phyloP scores from a whole-genome alignment of 352 stramenopile species.

The Globisporangium heterothallicum region DNA sequence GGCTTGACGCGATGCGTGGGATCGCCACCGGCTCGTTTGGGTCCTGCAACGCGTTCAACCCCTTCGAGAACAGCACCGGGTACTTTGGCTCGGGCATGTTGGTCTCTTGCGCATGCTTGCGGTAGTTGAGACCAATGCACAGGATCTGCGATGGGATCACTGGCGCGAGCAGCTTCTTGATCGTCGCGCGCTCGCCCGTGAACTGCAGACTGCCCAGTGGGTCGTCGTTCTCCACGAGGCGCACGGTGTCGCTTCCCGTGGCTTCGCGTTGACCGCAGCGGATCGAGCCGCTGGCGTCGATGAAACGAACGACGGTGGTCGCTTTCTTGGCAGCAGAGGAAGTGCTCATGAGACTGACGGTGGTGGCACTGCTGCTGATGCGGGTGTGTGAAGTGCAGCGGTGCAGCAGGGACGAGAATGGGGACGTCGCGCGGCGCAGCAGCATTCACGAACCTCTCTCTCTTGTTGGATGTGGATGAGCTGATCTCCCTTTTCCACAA shows the following conservation, averaged over 20 bases:
- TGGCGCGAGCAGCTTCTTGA: constrained; percentile 72
- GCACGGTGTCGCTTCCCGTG: constrained; percentile 28
- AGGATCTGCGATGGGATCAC: constrained; percentile 81
- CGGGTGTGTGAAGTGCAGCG: neutral
- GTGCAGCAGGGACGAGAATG: neutral
- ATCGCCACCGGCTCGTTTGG: constrained; percentile 77
- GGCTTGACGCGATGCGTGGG: constrained; percentile 56
- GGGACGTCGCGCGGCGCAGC: no score
- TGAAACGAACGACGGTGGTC: constrained; percentile 61
- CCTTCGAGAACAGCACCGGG: constrained; percentile 88
- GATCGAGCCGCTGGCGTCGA: constrained; percentile 45
- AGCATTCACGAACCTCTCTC: neutral
- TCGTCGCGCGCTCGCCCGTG: constrained; percentile 51
- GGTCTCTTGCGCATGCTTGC: constrained; percentile 83
- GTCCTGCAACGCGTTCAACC: constrained; percentile 69
- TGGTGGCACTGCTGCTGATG: no score
- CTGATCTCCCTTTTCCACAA: no score
- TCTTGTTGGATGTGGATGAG: no score
- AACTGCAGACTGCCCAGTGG: constrained; percentile 55
- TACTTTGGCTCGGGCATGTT: constrained; percentile 79
- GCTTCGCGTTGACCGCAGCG: constrained; percentile 52
- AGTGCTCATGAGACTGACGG: constrained; percentile 14
- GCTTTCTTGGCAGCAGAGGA: constrained; percentile 20
- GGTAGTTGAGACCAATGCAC: constrained; percentile 89
- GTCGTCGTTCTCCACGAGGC: constrained; percentile 64